Evolutionary conservation across 208 protist genomes (phyloP).

Genomic region (Herpetomonas samuelpessoai): DNA sequence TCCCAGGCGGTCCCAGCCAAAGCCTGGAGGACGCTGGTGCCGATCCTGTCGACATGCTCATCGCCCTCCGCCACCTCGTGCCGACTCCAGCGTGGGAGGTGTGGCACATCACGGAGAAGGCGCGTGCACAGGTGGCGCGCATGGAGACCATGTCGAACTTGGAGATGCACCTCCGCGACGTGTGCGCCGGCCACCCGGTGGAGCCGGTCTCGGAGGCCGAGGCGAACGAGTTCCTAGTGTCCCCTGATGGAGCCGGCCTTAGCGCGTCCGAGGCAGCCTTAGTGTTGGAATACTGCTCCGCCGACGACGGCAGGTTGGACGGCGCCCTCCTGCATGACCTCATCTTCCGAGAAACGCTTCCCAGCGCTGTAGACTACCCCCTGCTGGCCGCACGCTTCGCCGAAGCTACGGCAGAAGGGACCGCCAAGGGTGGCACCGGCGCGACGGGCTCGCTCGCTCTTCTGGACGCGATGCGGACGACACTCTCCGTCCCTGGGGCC

Average conservation of each 20-base stretch:
- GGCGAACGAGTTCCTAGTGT: slow-evolving; percentile 25
- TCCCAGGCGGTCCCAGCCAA: neutral
- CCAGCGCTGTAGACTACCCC: slow-evolving; percentile 51
- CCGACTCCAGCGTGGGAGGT: slow-evolving; percentile 28
- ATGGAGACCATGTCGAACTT: slow-evolving; percentile 28
- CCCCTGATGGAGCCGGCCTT: slow-evolving; percentile 15
- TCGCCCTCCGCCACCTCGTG: slow-evolving; percentile 23
- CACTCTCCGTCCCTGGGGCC: slow-evolving; percentile 11
- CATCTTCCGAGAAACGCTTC: slow-evolving; percentile 46
- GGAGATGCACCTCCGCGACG: slow-evolving; percentile 34
- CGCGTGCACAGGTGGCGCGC: slow-evolving; percentile 18
- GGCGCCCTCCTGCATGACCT: slow-evolving; percentile 42
- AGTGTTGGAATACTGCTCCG: slow-evolving; percentile 28
- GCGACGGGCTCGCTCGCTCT: slow-evolving; percentile 54
- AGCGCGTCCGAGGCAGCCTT: slow-evolving; percentile 51
- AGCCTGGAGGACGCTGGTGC: slow-evolving; percentile 9
- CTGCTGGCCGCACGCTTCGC: slow-evolving; percentile 62
- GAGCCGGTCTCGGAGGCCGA: slow-evolving; percentile 23
- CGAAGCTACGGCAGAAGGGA: slow-evolving; percentile 41
- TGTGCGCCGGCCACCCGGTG: slow-evolving; percentile 16
- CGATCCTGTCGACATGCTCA: slow-evolving; percentile 15
- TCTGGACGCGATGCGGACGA: slow-evolving; percentile 20
- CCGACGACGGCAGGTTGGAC: slow-evolving; percentile 18
- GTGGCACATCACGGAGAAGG: slow-evolving; percentile 2
- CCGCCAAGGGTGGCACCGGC: slow-evolving; percentile 7